Conservation (phyloP, 495 filamentous ascomycete species). For the Trichoderma parareesei region DNA sequence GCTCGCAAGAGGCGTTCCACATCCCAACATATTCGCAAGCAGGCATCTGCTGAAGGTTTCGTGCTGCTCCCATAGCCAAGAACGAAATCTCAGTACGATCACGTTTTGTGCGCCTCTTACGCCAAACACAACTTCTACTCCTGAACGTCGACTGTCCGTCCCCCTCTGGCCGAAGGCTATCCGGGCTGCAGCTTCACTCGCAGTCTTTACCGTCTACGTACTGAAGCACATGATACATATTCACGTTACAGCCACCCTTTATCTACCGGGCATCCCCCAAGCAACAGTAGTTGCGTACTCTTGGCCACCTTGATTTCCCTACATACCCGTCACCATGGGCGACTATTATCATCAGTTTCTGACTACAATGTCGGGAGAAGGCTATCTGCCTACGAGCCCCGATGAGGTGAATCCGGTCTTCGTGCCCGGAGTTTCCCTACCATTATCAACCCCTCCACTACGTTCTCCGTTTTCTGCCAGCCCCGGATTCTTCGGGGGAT, state of each 20-base stretch:
- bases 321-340: conserved; percentile 27
- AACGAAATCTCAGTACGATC: background rate
- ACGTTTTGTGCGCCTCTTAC: background rate
- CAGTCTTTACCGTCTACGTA: background rate
- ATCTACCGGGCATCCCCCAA: background rate
- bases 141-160: background rate
- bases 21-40: background rate
- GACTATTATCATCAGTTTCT: conserved; percentile 42
- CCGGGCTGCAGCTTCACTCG: background rate
- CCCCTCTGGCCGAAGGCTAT: background rate
- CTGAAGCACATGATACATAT: background rate
- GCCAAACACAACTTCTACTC: background rate
- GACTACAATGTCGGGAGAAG: conserved; percentile 37
- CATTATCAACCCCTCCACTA: conserved; percentile 19
- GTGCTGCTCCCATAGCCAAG: background rate
- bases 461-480: conserved; percentile 31
- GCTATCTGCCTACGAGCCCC: conserved; percentile 25
- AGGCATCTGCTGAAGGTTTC: background rate
- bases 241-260: background rate
- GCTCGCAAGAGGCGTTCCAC: background rate
- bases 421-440: background rate
- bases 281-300: background rate
- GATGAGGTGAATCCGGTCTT: conserved; percentile 27
- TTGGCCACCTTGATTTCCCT: conserved; percentile 11
- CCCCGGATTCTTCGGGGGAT: conserved; percentile 37